Base-by-base conservation (phyloP, 108 stramenopile species). In the Licmophora abbreviata region DNA sequence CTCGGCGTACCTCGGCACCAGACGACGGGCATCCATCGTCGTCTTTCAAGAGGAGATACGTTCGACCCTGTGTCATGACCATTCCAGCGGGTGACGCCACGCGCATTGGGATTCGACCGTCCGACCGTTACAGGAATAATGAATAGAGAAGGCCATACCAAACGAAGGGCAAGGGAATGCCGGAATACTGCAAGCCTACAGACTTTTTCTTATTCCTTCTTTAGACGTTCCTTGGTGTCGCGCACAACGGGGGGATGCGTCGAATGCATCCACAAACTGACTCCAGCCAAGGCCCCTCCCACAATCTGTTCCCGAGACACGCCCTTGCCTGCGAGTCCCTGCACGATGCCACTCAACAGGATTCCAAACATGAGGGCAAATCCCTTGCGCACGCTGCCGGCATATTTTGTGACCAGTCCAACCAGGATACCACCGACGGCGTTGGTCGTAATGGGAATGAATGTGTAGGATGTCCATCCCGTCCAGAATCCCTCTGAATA, bases 321-420 rank as follows among this genome's bases (percentile, higher is more conserved):
- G 9, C 73, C 50, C 26, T 33, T 49, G 5, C 37, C 41, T 24
- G 47, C 60, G 11, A 44, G 18, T 22, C 59, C 77, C 56, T 92
- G 91, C 27, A 86, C 58, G 10, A 88, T 25, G 8, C 79, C 91
- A 18, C 71, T 71, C 37, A 93, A 58, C 14, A 85, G 54, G 29
- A 93, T 88, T 15, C 91, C 91, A 65, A 88, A 84, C 29, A 94
- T 85, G 1, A 94, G 61, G 18, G 85, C 89, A 71, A 94, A 94
- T 17, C 93, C 93, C 48, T 94, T 94, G 17, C 77, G 62, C 14
- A 91, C 89, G 1, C 79, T 77, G n/a, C 94, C 94, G 2, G 88
- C 90, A 57, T 92, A 74, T 56, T 95, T 92, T 14, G 89, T 92
- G 14, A 97, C 96, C 48, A 93, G 63, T 24, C 96, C 96, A 1